phyloP scores from a whole-genome alignment of 257 asterid genomes.

The Salvia rosmarinus region DNA sequence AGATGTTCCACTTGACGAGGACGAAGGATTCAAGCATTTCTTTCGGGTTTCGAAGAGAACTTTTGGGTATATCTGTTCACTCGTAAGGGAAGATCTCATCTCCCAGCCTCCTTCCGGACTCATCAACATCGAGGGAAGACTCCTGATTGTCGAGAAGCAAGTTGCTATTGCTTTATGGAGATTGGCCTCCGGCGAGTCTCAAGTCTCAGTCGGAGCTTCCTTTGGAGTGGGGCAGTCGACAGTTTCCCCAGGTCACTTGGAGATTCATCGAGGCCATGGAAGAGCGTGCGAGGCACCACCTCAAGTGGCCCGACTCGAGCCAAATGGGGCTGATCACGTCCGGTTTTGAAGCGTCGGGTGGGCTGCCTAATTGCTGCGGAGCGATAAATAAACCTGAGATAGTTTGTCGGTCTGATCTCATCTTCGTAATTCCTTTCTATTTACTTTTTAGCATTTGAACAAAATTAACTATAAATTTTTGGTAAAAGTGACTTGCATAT shows the following conservation, averaged over 20 bases:
- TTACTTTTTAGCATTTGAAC: too few species aligned
- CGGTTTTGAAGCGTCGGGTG: constrained; percentile 56
- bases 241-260: constrained; percentile 98
- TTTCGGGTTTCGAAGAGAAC: constrained; percentile 82
- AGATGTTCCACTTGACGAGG: constrained; percentile 62
- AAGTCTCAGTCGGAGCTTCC: constrained; percentile 93
- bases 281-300: constrained; percentile 92
- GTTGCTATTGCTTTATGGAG: constrained; percentile 92
- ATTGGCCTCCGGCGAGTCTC: constrained; percentile 97
- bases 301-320: constrained; percentile 72
- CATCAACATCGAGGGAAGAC: constrained; percentile 95
- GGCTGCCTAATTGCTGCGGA: constrained; percentile 93
- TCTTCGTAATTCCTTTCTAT: too few species aligned
- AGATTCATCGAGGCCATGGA: constrained; percentile 92
- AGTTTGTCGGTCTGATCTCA: constrained; percentile 16
- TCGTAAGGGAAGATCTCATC: constrained; percentile 90
- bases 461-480: too few species aligned
- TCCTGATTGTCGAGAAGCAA: constrained; percentile 95
- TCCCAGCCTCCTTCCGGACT: constrained; percentile 98
- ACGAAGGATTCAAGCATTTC: constrained; percentile 79
- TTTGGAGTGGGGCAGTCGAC: constrained; percentile 98
- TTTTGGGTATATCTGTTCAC: constrained; percentile 83
- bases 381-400: constrained; percentile 90
- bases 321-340: constrained; percentile 58
- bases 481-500: too few species aligned